phyloP scores from a whole-genome alignment of 1,284 basidiomycete species.

The Peniophora sp. region DNA sequence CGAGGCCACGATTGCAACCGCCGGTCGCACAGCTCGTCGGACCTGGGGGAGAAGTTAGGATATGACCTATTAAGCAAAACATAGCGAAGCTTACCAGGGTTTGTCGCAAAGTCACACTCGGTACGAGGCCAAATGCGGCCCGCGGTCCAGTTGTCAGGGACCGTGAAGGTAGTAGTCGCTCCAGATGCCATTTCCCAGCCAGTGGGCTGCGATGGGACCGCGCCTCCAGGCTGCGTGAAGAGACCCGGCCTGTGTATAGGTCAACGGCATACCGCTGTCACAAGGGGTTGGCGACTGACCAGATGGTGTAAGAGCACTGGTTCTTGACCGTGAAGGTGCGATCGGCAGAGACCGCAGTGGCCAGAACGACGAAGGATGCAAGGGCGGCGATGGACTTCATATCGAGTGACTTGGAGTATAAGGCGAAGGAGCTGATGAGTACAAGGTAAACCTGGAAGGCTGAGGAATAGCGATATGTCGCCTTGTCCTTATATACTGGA shows the following conservation, averaged over 20 bases:
- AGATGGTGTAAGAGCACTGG: conserved; percentile 8
- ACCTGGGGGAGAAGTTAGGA: conserved; percentile 8
- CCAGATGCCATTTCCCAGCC: conserved; percentile 38
- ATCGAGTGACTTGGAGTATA: too few species aligned
- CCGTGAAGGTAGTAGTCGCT: conserved; percentile 28
- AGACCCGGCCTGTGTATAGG: background rate
- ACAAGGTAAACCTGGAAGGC: too few species aligned
- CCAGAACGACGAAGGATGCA: conserved; percentile 9
- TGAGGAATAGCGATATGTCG: background rate
- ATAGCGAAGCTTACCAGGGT: conserved; percentile 16
- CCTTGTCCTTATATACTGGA: background rate
- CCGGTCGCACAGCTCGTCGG: conserved; percentile 36
- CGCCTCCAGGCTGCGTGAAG: conserved; percentile 8
- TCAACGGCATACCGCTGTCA: background rate
- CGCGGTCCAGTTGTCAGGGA: conserved; percentile 39
- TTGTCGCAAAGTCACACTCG: conserved; percentile 34
- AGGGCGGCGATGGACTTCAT: conserved; percentile 3
- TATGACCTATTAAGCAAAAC: too few species aligned
- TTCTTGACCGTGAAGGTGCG: conserved; percentile 7
- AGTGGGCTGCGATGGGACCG: conserved; percentile 24
- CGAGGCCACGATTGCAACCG: conserved; percentile 39
- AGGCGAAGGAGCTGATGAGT: too few species aligned
- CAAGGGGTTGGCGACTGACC: background rate
- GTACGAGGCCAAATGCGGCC: conserved; percentile 43
- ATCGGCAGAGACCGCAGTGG: conserved; percentile 3